Conservation (phyloP, 2,329 filamentous ascomycete genomes). For the Stenocarpella maydis region DNA sequence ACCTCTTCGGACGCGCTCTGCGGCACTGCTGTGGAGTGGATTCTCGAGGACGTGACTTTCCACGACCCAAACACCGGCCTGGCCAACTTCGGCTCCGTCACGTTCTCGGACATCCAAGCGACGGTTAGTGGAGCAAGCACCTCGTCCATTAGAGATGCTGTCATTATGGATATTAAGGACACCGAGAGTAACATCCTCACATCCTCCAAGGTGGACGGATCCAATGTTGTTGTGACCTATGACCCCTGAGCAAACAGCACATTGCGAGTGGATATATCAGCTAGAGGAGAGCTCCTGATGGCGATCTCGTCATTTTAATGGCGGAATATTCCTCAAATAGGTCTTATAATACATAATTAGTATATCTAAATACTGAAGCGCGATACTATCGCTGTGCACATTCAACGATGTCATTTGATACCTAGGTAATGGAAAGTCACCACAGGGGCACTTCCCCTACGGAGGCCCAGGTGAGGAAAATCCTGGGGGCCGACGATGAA, state of each 20-base stretch:
- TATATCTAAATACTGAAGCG: background rate
- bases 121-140: constrained; percentile 44
- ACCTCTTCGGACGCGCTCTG: constrained; percentile 30
- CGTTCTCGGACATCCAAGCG: constrained; percentile 50
- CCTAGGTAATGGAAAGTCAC: no score
- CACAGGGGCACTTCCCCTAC: background rate
- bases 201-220: constrained; percentile 18
- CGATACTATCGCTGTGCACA: background rate
- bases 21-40: constrained; percentile 32
- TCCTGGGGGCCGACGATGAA: background rate
- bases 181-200: constrained; percentile 26
- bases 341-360: background rate
- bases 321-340: background rate
- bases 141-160: constrained; percentile 47
- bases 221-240: constrained; percentile 45
- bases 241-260: background rate
- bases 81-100: constrained; percentile 54
- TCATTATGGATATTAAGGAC: constrained; percentile 52
- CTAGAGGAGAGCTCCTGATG: background rate
- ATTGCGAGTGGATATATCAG: background rate
- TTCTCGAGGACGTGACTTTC: constrained; percentile 36
- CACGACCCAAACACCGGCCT: constrained; percentile 50
- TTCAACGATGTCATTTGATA: background rate
- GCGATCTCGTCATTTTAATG: background rate
- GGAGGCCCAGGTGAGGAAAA: background rate